A percentile compares a stretch with the other conserved stretches of the same genome.
These are phyloP conservation scores for Annulohypoxylon stygium DNA, from an alignment of 495 filamentous ascomycete species.

Conservation along the genomic window DNA sequence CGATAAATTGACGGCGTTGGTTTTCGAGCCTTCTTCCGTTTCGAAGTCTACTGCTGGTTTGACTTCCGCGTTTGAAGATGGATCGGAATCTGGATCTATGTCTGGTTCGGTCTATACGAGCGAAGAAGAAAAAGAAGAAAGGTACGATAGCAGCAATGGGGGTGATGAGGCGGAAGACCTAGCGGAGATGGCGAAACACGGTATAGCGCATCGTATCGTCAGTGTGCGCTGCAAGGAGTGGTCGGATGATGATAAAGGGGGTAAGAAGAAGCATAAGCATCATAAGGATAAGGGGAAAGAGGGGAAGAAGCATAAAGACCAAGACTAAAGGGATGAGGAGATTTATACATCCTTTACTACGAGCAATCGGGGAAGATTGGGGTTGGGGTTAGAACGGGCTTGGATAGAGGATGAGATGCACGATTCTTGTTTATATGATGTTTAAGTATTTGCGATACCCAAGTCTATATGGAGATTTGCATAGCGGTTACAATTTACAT, in stretches of 20 bases:
- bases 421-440: not conserved
- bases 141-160: not conserved
- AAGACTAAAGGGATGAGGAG: constrained; percentile 10
- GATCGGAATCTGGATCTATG: not conserved
- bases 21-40: constrained; percentile 65
- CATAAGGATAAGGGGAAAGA: constrained; percentile 27
- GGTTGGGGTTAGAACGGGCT: not conserved
- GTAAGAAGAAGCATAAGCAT: constrained; percentile 21
- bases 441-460: not conserved
- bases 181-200: constrained; percentile 31
- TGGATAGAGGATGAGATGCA: constrained; percentile 6
- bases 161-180: constrained; percentile 34
- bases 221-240: constrained; percentile 41
- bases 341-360: not conserved
- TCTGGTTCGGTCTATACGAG: constrained; percentile 14
- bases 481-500: constrained; percentile 28
- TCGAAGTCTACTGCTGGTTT: not conserved
- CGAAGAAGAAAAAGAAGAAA: not conserved
- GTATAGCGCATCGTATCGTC: constrained; percentile 45
- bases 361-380: not conserved
- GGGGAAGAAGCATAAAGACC: constrained; percentile 39
- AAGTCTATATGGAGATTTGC: constrained; percentile 8
- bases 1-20: constrained; percentile 78
- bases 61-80: no score
- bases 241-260: constrained; percentile 10